Percentiles rank a stretch among this genome's conserved stretches.
phyloP scores from a whole-genome alignment of 2,329 filamentous ascomycete species.

The Monosporascus sp. region DNA sequence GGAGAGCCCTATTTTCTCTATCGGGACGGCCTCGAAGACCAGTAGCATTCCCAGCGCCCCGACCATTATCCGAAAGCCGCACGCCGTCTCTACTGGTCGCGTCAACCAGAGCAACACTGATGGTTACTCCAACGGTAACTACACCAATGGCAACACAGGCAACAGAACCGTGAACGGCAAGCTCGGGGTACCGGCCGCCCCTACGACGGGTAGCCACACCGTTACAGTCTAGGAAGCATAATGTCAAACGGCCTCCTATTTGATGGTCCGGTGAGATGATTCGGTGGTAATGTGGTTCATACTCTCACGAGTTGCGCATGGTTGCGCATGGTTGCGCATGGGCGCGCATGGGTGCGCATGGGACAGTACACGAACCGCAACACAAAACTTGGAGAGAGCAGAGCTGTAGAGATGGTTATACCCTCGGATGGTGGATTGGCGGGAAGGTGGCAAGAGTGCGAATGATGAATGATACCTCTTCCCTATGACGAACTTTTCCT shows the following conservation, averaged over 20 bases:
- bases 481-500: not conserved
- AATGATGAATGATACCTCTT: not conserved
- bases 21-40: slow-evolving; percentile 72
- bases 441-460: not conserved
- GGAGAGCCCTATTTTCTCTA: slow-evolving; percentile 90
- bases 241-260: too few relatives aligned
- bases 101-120: slow-evolving; percentile 8
- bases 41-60: slow-evolving; percentile 62
- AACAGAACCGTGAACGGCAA: slow-evolving; percentile 4
- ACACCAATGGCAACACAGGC: slow-evolving; percentile 7
- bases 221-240: not conserved
- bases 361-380: not conserved
- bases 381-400: not conserved
- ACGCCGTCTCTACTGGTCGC: slow-evolving; percentile 13
- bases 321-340: too few relatives aligned
- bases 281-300: not conserved
- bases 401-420: not conserved
- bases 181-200: not conserved
- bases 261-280: not conserved
- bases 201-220: slow-evolving; percentile 1
- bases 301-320: not conserved
- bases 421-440: not conserved
- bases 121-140: slow-evolving; percentile 16
- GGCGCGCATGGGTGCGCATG: too few relatives aligned
- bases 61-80: slow-evolving; percentile 43